Evolutionary conservation across 2,329 filamentous ascomycete genomes (phyloP).

Genomic region (Phaeomoniella chlamydospora): DNA sequence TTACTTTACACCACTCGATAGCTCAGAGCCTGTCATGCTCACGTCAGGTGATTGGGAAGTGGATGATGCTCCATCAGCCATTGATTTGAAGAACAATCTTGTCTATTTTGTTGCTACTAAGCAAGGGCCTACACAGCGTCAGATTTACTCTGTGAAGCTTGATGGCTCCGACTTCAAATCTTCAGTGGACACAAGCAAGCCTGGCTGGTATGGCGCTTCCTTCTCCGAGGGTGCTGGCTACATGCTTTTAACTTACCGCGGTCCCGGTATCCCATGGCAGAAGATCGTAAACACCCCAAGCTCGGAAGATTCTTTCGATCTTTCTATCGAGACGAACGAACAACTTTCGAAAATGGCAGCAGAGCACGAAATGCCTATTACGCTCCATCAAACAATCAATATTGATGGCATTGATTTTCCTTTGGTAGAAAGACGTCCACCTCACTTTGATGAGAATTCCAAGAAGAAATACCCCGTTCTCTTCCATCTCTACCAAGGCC

Average conservation of each 20-base stretch:
- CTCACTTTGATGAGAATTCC: constrained; percentile 63
- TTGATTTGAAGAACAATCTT: constrained; percentile 72
- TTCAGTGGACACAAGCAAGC: constrained; percentile 56
- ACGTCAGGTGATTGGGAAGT: constrained; percentile 91
- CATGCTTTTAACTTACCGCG: constrained; percentile 68
- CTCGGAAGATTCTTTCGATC: constrained; percentile 48
- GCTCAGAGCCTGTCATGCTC: constrained; percentile 64
- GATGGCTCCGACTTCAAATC: constrained; percentile 60
- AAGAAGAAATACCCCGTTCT: constrained; percentile 77
- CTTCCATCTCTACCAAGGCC: constrained; percentile 89
- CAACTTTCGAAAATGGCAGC: constrained; percentile 53
- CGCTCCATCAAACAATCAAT: constrained; percentile 72
- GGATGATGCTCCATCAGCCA: constrained; percentile 64
- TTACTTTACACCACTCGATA: constrained; percentile 84
- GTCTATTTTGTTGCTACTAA: constrained; percentile 87
- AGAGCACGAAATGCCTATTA: constrained; percentile 66
- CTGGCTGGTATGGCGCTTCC: constrained; percentile 68
- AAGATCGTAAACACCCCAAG: constrained; percentile 74
- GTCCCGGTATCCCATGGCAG: constrained; percentile 80
- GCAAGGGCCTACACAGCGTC: constrained; percentile 75
- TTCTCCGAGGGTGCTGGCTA: constrained; percentile 77
- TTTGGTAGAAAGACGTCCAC: constrained; percentile 71
- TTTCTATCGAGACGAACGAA: constrained; percentile 65
- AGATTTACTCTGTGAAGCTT: constrained; percentile 79
- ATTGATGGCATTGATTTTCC: constrained; percentile 63